phyloP scores from a whole-genome alignment of 2,329 filamentous ascomycete species.

The Tolypocladium inflatum region DNA sequence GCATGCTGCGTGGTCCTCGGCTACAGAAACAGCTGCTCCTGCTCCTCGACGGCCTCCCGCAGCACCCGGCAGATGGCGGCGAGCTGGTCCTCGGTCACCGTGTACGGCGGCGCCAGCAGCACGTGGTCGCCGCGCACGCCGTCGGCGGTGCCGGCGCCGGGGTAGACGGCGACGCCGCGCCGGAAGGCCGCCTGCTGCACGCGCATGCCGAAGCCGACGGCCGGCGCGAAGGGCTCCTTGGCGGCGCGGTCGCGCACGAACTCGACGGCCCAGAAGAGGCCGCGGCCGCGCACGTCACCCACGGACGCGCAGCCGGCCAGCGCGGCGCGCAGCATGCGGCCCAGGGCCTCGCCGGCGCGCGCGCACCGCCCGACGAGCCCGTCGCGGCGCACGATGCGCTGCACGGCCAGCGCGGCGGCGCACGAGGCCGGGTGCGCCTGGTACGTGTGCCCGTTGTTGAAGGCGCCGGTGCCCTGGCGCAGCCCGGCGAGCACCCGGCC shows the following conservation, averaged over 20 bases:
- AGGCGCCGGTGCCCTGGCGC: neutral
- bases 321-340: too few species aligned
- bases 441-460: conserved; percentile 16
- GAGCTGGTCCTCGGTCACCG: too few species aligned
- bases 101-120: too few species aligned
- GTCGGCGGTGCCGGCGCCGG: conserved; percentile 50
- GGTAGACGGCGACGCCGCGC: conserved; percentile 43
- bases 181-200: conserved; percentile 19
- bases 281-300: conserved; percentile 10
- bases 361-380: too few species aligned
- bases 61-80: too few species aligned
- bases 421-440: conserved; percentile 15
- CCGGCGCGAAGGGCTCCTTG: conserved; percentile 21
- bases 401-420: conserved; percentile 7
- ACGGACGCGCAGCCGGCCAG: conserved; percentile 22
- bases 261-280: conserved; percentile 39
- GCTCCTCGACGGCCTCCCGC: too few species aligned
- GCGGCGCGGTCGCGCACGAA: conserved; percentile 29
- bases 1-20: too few species aligned
- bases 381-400: too few species aligned
- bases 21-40: too few species aligned
- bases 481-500: conserved; percentile 1
- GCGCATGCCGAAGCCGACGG: conserved; percentile 13
- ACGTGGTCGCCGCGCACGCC: conserved; percentile 26
- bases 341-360: too few species aligned